Conservation (phyloP, 129 eudicot genomes). For the Silybum marianum region DNA sequence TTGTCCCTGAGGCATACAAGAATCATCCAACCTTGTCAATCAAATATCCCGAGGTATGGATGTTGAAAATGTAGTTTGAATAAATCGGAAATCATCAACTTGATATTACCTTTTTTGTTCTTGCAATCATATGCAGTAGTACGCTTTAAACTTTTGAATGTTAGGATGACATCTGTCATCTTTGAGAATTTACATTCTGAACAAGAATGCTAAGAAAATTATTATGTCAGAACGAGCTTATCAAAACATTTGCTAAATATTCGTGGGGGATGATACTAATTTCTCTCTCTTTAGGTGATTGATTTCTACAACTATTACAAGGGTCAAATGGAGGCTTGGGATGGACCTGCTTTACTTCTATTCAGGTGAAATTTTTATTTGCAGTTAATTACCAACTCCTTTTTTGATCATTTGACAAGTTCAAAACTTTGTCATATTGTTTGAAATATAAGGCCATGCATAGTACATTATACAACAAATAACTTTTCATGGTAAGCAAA, state of each 20-base stretch:
- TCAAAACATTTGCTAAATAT: not conserved
- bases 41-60: conserved; percentile 93
- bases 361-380: conserved; percentile 60
- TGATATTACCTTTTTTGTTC: not conserved
- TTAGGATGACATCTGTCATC: not conserved
- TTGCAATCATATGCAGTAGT: not conserved
- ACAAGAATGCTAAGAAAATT: not conserved
- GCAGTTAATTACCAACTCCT: not conserved
- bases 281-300: conserved; percentile 51
- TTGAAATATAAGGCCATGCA: not conserved
- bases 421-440: not conserved
- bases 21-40: conserved; percentile 93
- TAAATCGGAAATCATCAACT: not conserved
- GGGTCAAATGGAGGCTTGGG: conserved; percentile 99
- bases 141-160: not conserved
- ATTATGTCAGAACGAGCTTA: not conserved
- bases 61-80: conserved; percentile 5
- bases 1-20: conserved; percentile 99
- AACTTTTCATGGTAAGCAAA: conserved; percentile 17
- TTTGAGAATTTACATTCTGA: conserved; percentile 11
- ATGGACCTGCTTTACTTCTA: conserved; percentile 98
- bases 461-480: not conserved
- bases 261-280: not conserved
- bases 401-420: not conserved
- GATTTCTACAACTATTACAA: conserved; percentile 98